Percentiles rank a stretch among this genome's conserved stretches.
Evolutionary conservation across 2,329 filamentous ascomycete genomes (phyloP).

Genomic region (Curvularia sp.): DNA sequence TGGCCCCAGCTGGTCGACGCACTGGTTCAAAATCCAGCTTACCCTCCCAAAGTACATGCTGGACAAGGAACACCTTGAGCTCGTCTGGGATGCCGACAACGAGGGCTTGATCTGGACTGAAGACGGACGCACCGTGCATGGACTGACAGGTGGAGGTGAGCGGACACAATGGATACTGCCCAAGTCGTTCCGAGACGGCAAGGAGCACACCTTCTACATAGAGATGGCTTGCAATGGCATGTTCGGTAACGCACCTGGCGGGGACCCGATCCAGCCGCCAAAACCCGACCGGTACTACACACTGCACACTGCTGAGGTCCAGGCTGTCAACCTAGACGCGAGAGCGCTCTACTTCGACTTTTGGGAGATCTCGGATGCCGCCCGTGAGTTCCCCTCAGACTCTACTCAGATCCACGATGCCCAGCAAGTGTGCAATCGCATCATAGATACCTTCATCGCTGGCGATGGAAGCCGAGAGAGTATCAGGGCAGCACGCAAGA

Average conservation of each 20-base stretch:
- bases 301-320: slow-evolving; percentile 80
- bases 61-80: slow-evolving; percentile 83
- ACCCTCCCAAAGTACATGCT: slow-evolving; percentile 76
- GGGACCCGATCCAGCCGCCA: slow-evolving; percentile 87
- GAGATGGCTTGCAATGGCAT: slow-evolving; percentile 99
- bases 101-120: slow-evolving; percentile 95
- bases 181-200: slow-evolving; percentile 78
- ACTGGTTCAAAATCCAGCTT: slow-evolving; percentile 91
- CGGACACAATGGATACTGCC: slow-evolving; percentile 91
- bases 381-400: slow-evolving; percentile 86
- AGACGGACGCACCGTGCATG: slow-evolving; percentile 88
- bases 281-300: slow-evolving; percentile 82
- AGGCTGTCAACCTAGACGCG: slow-evolving; percentile 86
- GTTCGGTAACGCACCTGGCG: slow-evolving; percentile 90
- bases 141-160: slow-evolving; percentile 88
- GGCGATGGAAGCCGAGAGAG: slow-evolving; percentile 75
- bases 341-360: slow-evolving; percentile 87
- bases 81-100: slow-evolving; percentile 95
- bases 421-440: slow-evolving; percentile 80
- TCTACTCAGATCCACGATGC: slow-evolving; percentile 91
- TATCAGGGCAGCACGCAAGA: slow-evolving; percentile 79
- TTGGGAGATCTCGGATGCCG: slow-evolving; percentile 93
- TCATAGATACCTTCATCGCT: slow-evolving; percentile 88
- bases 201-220: slow-evolving; percentile 89
- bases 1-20: slow-evolving; percentile 95